These are phyloP conservation scores for Xylaria sp. DNA, from an alignment of 2,329 filamentous ascomycete genomes.

Conservation along the genomic window DNA sequence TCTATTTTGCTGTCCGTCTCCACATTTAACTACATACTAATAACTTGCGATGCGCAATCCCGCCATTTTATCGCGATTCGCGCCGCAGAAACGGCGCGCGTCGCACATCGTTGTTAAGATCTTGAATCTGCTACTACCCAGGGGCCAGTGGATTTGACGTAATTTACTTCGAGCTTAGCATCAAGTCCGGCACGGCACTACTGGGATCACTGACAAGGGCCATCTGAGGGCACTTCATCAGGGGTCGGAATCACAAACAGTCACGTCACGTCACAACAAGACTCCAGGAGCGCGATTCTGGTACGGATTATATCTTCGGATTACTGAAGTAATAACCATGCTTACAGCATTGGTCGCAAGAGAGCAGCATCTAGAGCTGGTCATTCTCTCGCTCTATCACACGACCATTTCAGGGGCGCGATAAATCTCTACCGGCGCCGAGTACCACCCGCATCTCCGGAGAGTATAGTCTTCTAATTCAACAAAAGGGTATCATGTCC, in stretches of 20 bases:
- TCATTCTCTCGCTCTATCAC: slow-evolving; percentile 19
- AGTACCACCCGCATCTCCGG: slow-evolving; percentile 14
- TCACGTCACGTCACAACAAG: slow-evolving; percentile 1
- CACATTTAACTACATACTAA: not conserved
- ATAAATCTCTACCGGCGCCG: slow-evolving; percentile 4
- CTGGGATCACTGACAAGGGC: not conserved
- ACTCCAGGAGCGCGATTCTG: slow-evolving; percentile 1
- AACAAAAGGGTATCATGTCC: slow-evolving; percentile 34
- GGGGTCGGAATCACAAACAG: not conserved
- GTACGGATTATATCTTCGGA: slow-evolving; percentile 13
- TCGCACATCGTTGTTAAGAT: not conserved
- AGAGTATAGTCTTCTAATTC: slow-evolving; percentile 16
- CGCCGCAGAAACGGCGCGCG: too few species aligned
- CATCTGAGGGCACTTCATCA: not conserved
- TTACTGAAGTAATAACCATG: slow-evolving; percentile 24
- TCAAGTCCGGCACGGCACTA: not conserved
- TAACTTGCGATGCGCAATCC: not conserved
- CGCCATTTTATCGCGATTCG: not conserved
- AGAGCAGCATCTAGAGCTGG: slow-evolving; percentile 23
- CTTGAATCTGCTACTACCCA: not conserved
- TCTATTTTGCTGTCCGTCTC: not conserved
- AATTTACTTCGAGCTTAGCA: not conserved
- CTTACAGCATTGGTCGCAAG: slow-evolving; percentile 27
- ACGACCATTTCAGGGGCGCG: slow-evolving; percentile 17
- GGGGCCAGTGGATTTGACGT: not conserved